Evolutionary conservation across 148 eudicot genomes (phyloP), one percentile per base, ranked within the genome.

Genomic region (Diospyros kaki): DNA sequence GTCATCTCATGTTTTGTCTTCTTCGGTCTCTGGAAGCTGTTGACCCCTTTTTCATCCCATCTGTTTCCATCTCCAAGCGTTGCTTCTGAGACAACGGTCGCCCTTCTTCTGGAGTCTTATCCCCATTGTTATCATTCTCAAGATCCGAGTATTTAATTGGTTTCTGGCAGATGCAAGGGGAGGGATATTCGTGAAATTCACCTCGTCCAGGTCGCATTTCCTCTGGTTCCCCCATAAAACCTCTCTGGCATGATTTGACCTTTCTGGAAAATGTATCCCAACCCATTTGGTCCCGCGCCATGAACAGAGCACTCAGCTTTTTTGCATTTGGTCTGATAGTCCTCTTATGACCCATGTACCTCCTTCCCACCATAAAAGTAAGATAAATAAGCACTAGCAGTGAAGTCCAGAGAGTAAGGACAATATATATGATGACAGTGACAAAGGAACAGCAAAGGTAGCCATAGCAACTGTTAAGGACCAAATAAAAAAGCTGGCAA

Each of bases 171-270:
- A 92, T 86, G 80, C 97, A 92, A 50, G 88, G 68, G n/a, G 86
- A 79, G 28, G 97, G 97, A 64, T 81, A 88, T 78, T 92, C 97
- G 62, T 90, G 93, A 83, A 90, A 92, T 59, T 92, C 97, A 0
- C 87, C 87, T 45, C 81, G 83, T 42, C 94, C 93, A 0, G 83
- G 87, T 78, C 66, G 88, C 78, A 90, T 83, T 83, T 90, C 97
- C 46, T 90, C 89, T 18, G 97, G 97, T 81, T 92, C 97, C 40
- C 94, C 97, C 89, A 92, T 84, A 81, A 92, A 92, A 12, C 93
- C 97, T 72, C 85, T 77, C 77, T 92, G 97, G 62, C 88, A 85
- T 9, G 94, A 82, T 71, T 86, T 92, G 5, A 92, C 97, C 81
- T 90, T 90, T 64, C 76, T 90, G 0, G 93, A 76, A 56, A 90